Percentiles rank a stretch among this genome's conserved stretches.
Conservation (phyloP, 345 rosid species). For the Bruguiera parviflora region DNA sequence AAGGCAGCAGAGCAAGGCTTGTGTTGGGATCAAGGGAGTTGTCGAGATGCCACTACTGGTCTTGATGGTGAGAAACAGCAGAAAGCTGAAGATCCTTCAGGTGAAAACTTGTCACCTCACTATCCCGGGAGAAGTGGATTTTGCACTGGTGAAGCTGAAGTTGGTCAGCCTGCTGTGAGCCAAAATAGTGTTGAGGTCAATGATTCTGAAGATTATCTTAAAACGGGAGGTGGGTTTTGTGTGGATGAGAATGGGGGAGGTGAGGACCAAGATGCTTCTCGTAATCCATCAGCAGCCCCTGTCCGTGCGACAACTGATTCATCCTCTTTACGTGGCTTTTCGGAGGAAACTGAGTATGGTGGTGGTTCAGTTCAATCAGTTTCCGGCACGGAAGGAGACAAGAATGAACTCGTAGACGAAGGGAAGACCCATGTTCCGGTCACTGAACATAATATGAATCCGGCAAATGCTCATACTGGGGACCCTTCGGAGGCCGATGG, state of each 20-base stretch:
- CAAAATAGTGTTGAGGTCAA: constrained; percentile 18
- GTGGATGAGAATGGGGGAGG: constrained; percentile 41
- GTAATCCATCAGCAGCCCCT: neutral
- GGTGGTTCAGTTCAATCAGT: constrained; percentile 6
- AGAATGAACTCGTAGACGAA: neutral
- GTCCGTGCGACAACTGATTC: constrained; percentile 7
- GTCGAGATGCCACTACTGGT: constrained; percentile 13
- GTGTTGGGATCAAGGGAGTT: constrained; percentile 6
- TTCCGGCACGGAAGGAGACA: constrained; percentile 16
- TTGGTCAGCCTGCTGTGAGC: constrained; percentile 22
- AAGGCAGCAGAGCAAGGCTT: constrained; percentile 24
- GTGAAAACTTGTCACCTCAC: constrained; percentile 22
- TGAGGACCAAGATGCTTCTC: constrained; percentile 25
- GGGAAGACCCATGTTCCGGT: constrained; percentile 1
- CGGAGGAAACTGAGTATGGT: constrained; percentile 17
- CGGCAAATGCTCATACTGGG: constrained; percentile 15
- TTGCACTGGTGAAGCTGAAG: constrained; percentile 45
- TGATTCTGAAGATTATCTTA: constrained; percentile 39
- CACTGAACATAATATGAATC: constrained; percentile 13
- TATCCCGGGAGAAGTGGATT: constrained; percentile 49
- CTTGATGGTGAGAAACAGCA: constrained; percentile 16
- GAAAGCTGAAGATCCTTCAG: constrained; percentile 20
- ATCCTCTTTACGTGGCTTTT: constrained; percentile 5
- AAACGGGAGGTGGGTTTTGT: constrained; percentile 74
- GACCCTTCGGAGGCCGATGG: constrained; percentile 17